Evolutionary conservation across 257 asterid species (phyloP).

Genomic region (Rhazya stricta): DNA sequence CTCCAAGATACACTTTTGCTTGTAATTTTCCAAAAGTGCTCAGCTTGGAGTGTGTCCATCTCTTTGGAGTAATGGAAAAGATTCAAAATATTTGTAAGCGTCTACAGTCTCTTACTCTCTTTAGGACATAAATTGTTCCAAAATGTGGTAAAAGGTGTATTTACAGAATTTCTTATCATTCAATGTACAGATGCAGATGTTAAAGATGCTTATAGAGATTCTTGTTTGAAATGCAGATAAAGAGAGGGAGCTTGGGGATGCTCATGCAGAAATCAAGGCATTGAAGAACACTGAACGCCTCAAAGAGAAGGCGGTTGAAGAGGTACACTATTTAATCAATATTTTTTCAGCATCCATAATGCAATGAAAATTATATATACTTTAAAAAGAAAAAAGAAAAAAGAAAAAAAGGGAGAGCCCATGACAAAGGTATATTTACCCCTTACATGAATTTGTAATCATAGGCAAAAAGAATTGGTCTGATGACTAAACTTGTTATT

Average conservation of each 20-base stretch:
- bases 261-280: slow-evolving; percentile 65
- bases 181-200: neutral
- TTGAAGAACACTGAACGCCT: slow-evolving; percentile 71
- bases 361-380: neutral
- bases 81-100: neutral
- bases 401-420: neutral
- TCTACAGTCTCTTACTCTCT: neutral
- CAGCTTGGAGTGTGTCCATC: neutral
- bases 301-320: slow-evolving; percentile 85
- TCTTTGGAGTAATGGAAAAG: neutral
- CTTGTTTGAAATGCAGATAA: slow-evolving; percentile 49
- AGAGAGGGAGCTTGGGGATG: slow-evolving; percentile 77
- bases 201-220: slow-evolving; percentile 14
- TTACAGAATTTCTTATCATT: neutral
- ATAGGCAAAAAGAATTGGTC: neutral
- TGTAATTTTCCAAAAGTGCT: neutral
- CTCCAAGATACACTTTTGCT: too few relatives aligned
- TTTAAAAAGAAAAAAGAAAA: too few relatives aligned
- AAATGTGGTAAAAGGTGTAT: neutral
- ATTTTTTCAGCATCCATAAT: neutral
- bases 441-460: neutral
- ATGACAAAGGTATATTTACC: neutral
- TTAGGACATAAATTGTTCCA: neutral
- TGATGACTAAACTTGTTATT: neutral
- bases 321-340: slow-evolving; percentile 36